phyloP scores from a whole-genome alignment of 768 basidiomycete species.

The Calocybe indica region DNA sequence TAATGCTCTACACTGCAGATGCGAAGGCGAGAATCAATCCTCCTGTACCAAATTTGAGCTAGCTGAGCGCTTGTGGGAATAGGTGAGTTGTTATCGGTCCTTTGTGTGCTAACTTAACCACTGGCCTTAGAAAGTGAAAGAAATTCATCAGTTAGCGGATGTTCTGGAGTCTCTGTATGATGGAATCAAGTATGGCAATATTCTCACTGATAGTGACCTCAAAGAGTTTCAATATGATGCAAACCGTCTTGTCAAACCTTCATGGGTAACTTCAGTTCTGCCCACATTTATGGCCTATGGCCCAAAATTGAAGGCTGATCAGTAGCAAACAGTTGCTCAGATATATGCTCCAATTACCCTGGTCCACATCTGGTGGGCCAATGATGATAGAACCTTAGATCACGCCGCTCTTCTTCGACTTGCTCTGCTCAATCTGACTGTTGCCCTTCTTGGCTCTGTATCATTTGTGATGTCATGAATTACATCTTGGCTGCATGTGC shows the following conservation, averaged over 20 bases:
- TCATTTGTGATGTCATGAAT: slow-evolving; percentile 18
- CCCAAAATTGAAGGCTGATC: slow-evolving; percentile 26
- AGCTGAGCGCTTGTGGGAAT: too few species aligned
- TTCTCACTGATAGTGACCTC: slow-evolving; percentile 8
- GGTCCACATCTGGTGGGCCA: slow-evolving; percentile 25
- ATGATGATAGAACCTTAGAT: slow-evolving; percentile 4
- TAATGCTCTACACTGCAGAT: too few species aligned
- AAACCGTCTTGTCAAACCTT: slow-evolving; percentile 14
- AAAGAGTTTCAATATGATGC: slow-evolving; percentile 17
- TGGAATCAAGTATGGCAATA: too few species aligned
- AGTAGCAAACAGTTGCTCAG: slow-evolving; percentile 28
- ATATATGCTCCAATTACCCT: slow-evolving; percentile 31
- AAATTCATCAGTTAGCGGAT: too few species aligned
- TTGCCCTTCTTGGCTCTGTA: slow-evolving; percentile 28
- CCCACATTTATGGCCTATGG: slow-evolving; percentile 13
- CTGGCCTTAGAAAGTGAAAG: too few species aligned
- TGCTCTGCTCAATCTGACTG: slow-evolving; percentile 18
- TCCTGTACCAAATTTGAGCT: too few species aligned
- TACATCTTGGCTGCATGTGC: slow-evolving; percentile 14
- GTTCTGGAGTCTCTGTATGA: too few species aligned
- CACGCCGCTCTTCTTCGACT: slow-evolving; percentile 9
- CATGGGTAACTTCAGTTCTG: slow-evolving; percentile 18
- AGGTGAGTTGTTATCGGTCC: too few species aligned
- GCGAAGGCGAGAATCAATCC: too few species aligned
- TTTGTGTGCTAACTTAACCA: too few species aligned